Evolutionary conservation across 2,329 filamentous ascomycete species (phyloP).

Genomic region (Verticillium tricorpus): DNA sequence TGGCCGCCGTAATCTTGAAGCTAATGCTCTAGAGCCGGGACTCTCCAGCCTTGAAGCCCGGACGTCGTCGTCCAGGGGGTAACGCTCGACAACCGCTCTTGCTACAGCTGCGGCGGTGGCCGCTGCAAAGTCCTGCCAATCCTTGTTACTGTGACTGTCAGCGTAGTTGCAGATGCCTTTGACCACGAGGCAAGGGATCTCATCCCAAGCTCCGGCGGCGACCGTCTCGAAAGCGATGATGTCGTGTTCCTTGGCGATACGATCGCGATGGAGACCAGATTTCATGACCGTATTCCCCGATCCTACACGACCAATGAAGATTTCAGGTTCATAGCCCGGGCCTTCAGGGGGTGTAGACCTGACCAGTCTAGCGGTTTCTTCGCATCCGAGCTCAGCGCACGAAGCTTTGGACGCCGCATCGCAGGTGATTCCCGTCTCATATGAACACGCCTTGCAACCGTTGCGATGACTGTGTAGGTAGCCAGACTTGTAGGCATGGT

Average conservation of each 20-base stretch:
- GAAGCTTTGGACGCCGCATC: too few species aligned
- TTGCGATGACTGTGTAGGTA: too few species aligned
- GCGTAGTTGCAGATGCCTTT: conserved; percentile 34
- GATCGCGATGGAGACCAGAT: conserved; percentile 28
- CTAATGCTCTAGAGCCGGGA: too few species aligned
- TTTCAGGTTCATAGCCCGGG: too few species aligned
- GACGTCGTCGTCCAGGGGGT: neutral
- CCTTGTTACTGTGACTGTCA: conserved; percentile 32
- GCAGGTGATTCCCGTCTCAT: too few species aligned
- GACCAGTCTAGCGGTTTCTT: too few species aligned
- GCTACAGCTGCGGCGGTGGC: conserved; percentile 25
- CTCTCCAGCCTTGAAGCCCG: too few species aligned
- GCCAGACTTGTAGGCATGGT: too few species aligned
- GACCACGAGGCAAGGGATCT: conserved; percentile 29
- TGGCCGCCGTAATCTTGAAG: too few species aligned
- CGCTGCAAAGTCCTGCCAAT: conserved; percentile 31
- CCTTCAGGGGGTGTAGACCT: too few species aligned
- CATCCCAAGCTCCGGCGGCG: conserved; percentile 23
- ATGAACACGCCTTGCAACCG: too few species aligned
- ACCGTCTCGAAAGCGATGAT: conserved; percentile 31
- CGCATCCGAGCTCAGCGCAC: too few species aligned
- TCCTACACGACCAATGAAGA: conserved; percentile 19
- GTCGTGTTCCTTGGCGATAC: conserved; percentile 16
- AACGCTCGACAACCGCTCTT: conserved; percentile 17
- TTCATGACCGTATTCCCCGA: conserved; percentile 36